Evolutionary conservation across 495 filamentous ascomycete genomes (phyloP).

Genomic region (Penicillium waksmanii): DNA sequence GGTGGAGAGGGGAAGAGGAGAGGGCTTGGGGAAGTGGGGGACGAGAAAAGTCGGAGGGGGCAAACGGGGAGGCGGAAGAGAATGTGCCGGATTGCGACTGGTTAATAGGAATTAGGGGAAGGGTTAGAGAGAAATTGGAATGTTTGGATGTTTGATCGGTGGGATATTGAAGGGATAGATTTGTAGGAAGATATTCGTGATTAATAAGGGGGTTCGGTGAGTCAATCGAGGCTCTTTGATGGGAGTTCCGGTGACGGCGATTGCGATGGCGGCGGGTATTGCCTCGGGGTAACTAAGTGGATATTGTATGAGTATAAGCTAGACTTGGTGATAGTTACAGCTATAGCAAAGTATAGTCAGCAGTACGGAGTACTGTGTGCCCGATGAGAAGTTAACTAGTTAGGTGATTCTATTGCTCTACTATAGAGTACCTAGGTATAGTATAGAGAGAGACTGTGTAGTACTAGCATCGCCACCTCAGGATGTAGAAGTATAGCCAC

Average conservation of each 20-base stretch:
- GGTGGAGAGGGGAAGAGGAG: conserved; percentile 6
- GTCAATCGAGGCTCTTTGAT: conserved; percentile 25
- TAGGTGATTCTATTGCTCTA: too few species aligned
- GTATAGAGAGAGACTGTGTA: too few species aligned
- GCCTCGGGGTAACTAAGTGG: not conserved
- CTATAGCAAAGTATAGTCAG: not conserved
- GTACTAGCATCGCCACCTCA: too few species aligned
- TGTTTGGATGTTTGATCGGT: not conserved
- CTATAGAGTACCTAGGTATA: too few species aligned
- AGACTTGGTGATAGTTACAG: not conserved
- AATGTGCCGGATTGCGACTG: conserved; percentile 13
- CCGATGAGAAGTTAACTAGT: too few species aligned
- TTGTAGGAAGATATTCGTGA: not conserved
- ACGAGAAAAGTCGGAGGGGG: conserved; percentile 16
- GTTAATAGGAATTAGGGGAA: not conserved
- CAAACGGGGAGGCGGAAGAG: conserved; percentile 25
- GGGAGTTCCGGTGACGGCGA: not conserved
- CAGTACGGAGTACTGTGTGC: too few species aligned
- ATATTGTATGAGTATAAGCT: not conserved
- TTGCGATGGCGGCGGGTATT: not conserved
- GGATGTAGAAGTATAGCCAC: too few species aligned
- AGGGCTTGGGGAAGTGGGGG: conserved; percentile 17
- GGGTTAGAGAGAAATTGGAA: not conserved
- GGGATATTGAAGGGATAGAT: not conserved
- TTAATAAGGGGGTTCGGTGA: conserved; percentile 35